phyloP scores from a whole-genome alignment of 2,329 filamentous ascomycete species.

The Fusarium sp. region DNA sequence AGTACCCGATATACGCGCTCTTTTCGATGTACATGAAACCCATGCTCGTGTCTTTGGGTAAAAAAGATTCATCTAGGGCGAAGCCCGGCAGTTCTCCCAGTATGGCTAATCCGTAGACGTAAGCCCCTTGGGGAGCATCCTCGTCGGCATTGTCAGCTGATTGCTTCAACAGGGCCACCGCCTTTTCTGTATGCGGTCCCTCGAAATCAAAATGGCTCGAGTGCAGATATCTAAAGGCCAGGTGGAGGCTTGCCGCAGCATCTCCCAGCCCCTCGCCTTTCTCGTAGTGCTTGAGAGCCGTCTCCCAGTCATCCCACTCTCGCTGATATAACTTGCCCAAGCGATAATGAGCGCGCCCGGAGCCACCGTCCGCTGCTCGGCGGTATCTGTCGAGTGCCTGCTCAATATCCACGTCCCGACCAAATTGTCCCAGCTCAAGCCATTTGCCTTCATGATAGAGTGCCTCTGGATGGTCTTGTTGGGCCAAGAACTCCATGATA shows the following conservation, averaged over 20 bases:
- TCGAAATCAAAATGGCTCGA: not conserved
- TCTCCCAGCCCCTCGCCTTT: not conserved
- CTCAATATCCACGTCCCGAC: not conserved
- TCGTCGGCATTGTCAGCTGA: not conserved
- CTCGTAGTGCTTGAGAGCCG: not conserved
- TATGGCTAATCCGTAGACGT: not conserved
- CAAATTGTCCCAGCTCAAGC: not conserved
- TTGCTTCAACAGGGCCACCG: not conserved
- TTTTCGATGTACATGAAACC: not conserved
- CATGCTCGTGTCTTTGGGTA: not conserved
- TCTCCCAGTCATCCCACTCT: not conserved
- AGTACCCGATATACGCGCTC: not conserved
- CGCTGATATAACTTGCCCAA: not conserved
- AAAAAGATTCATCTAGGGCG: not conserved
- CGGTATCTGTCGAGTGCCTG: not conserved
- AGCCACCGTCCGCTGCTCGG: not conserved
- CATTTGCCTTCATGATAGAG: not conserved
- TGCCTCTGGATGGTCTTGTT: not conserved
- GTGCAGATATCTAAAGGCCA: not conserved
- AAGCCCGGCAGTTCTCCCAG: not conserved
- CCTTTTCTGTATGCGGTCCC: not conserved
- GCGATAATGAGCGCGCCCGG: not conserved
- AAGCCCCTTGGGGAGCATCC: not conserved
- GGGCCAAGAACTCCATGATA: not conserved
- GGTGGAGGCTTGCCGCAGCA: not conserved